Evolutionary conservation across 2,329 filamentous ascomycete genomes (phyloP).

Genomic region (Aspergillus sp.): DNA sequence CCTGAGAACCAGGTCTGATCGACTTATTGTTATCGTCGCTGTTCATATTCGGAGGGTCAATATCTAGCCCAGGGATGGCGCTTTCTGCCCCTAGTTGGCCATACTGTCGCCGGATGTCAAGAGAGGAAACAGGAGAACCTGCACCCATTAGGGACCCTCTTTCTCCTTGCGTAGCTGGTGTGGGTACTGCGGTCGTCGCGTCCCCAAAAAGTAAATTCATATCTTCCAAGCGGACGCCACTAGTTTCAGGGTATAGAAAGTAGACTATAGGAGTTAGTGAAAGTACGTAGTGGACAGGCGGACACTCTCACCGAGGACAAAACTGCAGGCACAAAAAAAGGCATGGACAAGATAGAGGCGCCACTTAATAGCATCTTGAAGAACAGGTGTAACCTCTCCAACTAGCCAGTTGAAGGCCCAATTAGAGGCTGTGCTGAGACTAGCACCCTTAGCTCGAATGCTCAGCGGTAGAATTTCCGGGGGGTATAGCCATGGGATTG

Average conservation of each 20-base stretch:
- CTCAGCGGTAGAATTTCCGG: conserved; percentile 97
- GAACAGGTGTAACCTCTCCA: conserved; percentile 87
- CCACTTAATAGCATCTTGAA: conserved; percentile 92
- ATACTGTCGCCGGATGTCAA: conserved; percentile 61
- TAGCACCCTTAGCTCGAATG: conserved; percentile 95
- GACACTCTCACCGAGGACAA: conserved; percentile 81
- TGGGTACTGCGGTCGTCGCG: conserved; percentile 77
- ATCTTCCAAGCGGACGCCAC: conserved; percentile 90
- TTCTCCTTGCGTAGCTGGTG: conserved; percentile 74
- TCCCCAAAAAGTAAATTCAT: conserved; percentile 96
- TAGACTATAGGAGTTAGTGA: conserved; percentile 63
- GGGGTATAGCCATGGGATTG: conserved; percentile 96
- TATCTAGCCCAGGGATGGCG: conserved; percentile 76
- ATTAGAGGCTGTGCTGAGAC: conserved; percentile 91
- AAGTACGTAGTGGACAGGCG: background rate
- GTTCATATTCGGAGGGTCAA: conserved; percentile 70
- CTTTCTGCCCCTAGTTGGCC: conserved; percentile 57
- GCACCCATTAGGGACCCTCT: conserved; percentile 76
- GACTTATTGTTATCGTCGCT: conserved; percentile 52
- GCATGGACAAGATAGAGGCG: conserved; percentile 91
- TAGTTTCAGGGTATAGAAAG: conserved; percentile 96
- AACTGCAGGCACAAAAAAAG: conserved; percentile 93
- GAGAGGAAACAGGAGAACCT: conserved; percentile 76
- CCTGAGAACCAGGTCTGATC: conserved; percentile 32
- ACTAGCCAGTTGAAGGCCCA: conserved; percentile 99